phyloP scores from a whole-genome alignment of 805 yeast genomes.

The Candida insectorum region DNA sequence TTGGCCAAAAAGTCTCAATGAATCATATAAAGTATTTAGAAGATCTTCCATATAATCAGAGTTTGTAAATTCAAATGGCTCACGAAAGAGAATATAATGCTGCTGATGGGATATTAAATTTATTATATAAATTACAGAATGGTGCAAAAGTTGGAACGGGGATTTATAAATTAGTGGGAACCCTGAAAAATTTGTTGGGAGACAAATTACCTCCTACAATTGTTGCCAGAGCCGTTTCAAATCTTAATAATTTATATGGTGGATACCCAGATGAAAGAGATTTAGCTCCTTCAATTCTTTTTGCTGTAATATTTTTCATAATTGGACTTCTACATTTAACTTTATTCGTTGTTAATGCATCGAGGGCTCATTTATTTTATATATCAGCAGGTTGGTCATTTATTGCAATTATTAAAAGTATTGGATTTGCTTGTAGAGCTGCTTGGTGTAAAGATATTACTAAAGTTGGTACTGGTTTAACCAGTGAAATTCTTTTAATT shows the following conservation, averaged over 20 bases:
- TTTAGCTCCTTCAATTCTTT: conserved; percentile 56
- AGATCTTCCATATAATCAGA: too few relatives aligned
- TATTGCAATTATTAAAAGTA: conserved; percentile 47
- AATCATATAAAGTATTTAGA: too few relatives aligned
- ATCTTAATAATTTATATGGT: conserved; percentile 57
- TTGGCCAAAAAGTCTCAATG: too few relatives aligned
- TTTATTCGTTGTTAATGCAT: conserved; percentile 47
- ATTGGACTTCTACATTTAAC: conserved; percentile 42
- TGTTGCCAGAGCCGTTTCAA: conserved; percentile 28
- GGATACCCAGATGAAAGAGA: conserved; percentile 55
- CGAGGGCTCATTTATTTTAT: conserved; percentile 60
- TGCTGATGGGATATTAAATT: conserved; percentile 20
- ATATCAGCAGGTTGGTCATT: conserved; percentile 49
- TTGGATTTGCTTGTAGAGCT: conserved; percentile 59
- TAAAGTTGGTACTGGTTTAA: conserved; percentile 46
- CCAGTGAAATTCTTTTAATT: conserved; percentile 53
- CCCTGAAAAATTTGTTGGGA: conserved; percentile 26
- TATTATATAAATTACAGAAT: conserved; percentile 20
- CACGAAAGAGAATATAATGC: conserved; percentile 16
- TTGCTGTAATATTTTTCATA: conserved; percentile 49
- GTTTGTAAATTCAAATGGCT: too few relatives aligned
- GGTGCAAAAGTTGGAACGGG: conserved; percentile 29
- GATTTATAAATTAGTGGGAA: conserved; percentile 17
- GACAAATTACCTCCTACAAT: conserved; percentile 37
- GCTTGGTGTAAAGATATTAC: conserved; percentile 54